phyloP scores from a whole-genome alignment of 2,329 filamentous ascomycete species.

The Dothideomycetes sp. region DNA sequence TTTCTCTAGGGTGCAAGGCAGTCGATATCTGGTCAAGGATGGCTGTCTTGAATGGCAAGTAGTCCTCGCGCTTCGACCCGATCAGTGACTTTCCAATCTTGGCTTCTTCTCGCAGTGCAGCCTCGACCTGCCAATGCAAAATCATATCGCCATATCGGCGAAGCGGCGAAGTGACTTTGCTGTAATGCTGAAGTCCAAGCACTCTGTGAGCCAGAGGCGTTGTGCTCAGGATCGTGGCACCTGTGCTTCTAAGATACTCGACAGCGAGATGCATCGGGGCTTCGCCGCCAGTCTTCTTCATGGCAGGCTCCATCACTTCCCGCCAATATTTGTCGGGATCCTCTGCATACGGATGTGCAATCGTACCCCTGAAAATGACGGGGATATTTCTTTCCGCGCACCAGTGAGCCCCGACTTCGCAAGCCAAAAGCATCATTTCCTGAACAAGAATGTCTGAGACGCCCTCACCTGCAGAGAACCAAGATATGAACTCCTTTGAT shows the following conservation, averaged over 20 bases:
- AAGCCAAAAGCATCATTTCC: conserved; percentile 47
- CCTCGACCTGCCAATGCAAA: conserved; percentile 54
- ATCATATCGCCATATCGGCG: conserved; percentile 51
- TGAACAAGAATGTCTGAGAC: conserved; percentile 22
- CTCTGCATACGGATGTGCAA: conserved; percentile 12
- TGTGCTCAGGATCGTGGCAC: conserved; percentile 32
- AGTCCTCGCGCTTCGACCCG: conserved; percentile 15
- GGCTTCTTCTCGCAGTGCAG: conserved; percentile 46
- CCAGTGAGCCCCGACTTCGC: conserved; percentile 40
- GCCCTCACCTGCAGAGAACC: conserved; percentile 14
- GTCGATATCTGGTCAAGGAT: conserved; percentile 39
- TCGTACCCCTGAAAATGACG: conserved; percentile 35
- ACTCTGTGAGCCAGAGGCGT: conserved; percentile 37
- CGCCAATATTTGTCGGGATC: conserved; percentile 16
- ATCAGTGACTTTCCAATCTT: conserved; percentile 31
- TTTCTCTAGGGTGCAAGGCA: conserved; percentile 32
- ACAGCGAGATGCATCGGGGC: conserved; percentile 26
- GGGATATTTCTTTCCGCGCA: conserved; percentile 41
- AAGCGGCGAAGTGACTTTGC: conserved; percentile 50
- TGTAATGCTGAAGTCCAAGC: conserved; percentile 42
- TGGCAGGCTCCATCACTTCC: conserved; percentile 25
- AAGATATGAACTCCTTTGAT: conserved; percentile 22
- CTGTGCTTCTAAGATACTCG: conserved; percentile 30
- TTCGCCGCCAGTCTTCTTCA: conserved; percentile 23
- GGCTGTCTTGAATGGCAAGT: conserved; percentile 39